Evolutionary conservation across 2,329 filamentous ascomycete species (phyloP).

Genomic region (Torrubiellomyces zombiae): DNA sequence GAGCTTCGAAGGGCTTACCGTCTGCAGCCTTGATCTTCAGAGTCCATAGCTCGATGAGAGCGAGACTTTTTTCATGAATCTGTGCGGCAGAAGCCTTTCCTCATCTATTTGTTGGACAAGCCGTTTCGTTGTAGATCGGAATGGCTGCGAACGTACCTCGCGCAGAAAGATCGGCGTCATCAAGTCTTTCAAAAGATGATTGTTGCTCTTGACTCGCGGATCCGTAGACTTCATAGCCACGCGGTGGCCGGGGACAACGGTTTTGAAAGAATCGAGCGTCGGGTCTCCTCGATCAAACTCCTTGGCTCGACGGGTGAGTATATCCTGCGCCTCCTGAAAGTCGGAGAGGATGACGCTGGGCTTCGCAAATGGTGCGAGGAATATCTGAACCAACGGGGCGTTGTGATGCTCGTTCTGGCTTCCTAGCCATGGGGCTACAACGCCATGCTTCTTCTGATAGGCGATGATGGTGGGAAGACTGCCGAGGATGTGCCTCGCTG

Average conservation of each 20-base stretch:
- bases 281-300: slow-evolving; percentile 10
- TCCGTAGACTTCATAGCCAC: slow-evolving; percentile 9
- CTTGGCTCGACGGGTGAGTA: slow-evolving; percentile 9
- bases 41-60: slow-evolving; percentile 12
- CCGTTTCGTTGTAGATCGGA: too few species aligned
- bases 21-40: slow-evolving; percentile 9
- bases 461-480: slow-evolving; percentile 6
- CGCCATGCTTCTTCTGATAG: not conserved
- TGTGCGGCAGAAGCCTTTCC: slow-evolving; percentile 13
- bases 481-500: slow-evolving; percentile 8
- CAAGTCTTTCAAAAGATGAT: slow-evolving; percentile 11
- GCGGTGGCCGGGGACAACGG: slow-evolving; percentile 9
- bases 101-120: too few species aligned
- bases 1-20: slow-evolving; percentile 11
- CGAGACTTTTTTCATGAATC: slow-evolving; percentile 10
- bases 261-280: slow-evolving; percentile 1
- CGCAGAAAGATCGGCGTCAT: slow-evolving; percentile 13
- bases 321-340: slow-evolving; percentile 9
- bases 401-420: not conserved
- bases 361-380: slow-evolving; percentile 9
- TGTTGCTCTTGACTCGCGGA: slow-evolving; percentile 12
- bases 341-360: slow-evolving; percentile 10
- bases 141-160: slow-evolving; percentile 4
- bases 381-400: slow-evolving; percentile 12
- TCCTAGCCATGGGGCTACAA: too few species aligned